These are phyloP conservation scores for Diutina siamensis DNA, from an alignment of 1,139 yeast species.

Conservation along the genomic window DNA sequence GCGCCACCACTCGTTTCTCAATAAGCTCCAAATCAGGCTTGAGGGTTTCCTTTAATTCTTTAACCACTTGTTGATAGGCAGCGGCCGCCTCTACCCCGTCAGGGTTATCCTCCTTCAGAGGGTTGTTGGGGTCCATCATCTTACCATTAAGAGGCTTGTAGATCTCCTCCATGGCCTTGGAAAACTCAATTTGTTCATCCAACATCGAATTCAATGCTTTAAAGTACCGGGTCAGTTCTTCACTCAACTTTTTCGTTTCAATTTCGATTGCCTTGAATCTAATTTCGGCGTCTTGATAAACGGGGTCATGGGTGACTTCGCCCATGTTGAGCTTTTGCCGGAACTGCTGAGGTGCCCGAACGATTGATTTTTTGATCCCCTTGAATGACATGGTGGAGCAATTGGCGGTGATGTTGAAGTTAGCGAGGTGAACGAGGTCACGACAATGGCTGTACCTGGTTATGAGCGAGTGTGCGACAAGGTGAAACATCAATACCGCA, in stretches of 20 bases:
- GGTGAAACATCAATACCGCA: background rate
- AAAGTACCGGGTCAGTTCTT: conserved; percentile 82
- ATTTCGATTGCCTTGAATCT: conserved; percentile 84
- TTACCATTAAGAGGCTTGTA: conserved; percentile 94
- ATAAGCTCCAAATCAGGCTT: conserved; percentile 91
- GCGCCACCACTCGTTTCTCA: conserved; percentile 78
- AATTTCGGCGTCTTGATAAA: conserved; percentile 89
- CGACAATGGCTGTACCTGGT: background rate
- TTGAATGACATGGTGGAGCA: conserved; percentile 65
- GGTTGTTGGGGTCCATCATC: conserved; percentile 68
- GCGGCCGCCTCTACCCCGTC: conserved; percentile 93
- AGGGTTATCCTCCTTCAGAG: conserved; percentile 88
- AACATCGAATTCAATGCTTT: conserved; percentile 89
- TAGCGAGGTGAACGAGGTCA: background rate
- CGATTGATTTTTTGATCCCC: conserved; percentile 79
- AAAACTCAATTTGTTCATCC: conserved; percentile 84
- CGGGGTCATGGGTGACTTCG: conserved; percentile 72
- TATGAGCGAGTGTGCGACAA: background rate
- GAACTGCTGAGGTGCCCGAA: conserved; percentile 74
- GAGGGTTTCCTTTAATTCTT: conserved; percentile 71
- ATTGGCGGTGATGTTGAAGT: background rate
- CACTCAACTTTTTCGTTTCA: conserved; percentile 82
- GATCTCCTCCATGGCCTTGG: conserved; percentile 88
- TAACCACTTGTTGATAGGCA: conserved; percentile 79
- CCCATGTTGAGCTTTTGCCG: conserved; percentile 83